Conservation (phyloP, 148 eudicot species). For the Arctostaphylos glauca region DNA sequence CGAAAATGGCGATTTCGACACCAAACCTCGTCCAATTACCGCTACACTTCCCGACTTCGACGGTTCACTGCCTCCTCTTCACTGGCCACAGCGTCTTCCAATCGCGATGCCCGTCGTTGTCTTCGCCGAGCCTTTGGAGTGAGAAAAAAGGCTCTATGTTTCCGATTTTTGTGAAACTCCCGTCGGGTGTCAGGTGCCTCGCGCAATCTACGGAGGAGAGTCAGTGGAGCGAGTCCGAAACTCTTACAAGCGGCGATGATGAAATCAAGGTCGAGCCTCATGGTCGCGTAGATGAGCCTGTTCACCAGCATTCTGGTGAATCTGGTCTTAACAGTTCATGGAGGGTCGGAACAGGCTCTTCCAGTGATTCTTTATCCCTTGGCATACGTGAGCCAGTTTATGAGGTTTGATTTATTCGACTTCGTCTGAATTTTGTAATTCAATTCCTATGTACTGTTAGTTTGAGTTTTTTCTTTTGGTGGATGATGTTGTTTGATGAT, state of each 20-base stretch:
- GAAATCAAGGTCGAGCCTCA: constrained; percentile 22
- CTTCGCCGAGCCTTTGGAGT: neutral
- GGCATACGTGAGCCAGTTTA: constrained; percentile 93
- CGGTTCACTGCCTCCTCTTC: constrained; percentile 13
- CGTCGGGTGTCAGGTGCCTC: constrained; percentile 27
- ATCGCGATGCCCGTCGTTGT: constrained; percentile 26
- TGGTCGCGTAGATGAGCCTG: neutral
- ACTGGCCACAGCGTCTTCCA: constrained; percentile 17
- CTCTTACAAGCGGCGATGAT: constrained; percentile 19
- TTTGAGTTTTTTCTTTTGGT: neutral
- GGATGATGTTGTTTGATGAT: neutral
- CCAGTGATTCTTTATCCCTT: constrained; percentile 49
- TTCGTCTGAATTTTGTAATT: neutral
- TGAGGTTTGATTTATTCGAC: constrained; percentile 43
- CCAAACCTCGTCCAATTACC: constrained; percentile 24
- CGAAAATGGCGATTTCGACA: constrained; percentile 31
- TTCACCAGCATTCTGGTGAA: constrained; percentile 3
- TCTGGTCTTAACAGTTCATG: constrained; percentile 19
- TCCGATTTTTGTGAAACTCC: constrained; percentile 24
- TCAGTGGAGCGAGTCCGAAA: constrained; percentile 34
- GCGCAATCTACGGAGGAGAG: constrained; percentile 46
- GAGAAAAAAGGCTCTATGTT: constrained; percentile 16
- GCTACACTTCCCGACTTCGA: constrained; percentile 15
- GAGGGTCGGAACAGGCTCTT: constrained; percentile 22
- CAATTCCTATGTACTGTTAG: neutral